Percentiles rank a stretch among this genome's conserved stretches.
These are phyloP conservation scores for Bolboschoenoplectus hybrid DNA, from an alignment of 202 grass and related monocot genomes.

Conservation along the genomic window DNA sequence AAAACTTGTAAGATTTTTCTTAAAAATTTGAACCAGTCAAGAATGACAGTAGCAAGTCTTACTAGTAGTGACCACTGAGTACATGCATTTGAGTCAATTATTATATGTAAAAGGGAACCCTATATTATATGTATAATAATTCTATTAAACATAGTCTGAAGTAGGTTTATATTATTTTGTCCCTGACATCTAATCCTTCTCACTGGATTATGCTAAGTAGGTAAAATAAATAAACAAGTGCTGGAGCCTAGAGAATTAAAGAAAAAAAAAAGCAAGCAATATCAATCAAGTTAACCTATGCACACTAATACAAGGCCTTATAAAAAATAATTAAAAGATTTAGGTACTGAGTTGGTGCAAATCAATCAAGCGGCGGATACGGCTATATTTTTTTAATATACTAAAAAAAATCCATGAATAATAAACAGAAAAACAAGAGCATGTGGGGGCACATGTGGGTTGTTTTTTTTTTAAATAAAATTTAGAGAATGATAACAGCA, in stretches of 20 bases:
- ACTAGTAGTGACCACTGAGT: conserved; percentile 1
- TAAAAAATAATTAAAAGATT: conserved; percentile 12
- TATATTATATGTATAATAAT: background rate
- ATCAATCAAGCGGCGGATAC: conserved; percentile 28
- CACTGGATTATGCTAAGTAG: background rate
- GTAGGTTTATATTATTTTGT: background rate
- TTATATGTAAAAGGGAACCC: background rate
- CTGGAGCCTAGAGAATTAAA: background rate
- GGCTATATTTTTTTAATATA: background rate
- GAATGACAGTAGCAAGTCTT: background rate
- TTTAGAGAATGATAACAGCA: no score
- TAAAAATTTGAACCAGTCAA: background rate
- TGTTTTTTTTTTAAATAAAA: background rate
- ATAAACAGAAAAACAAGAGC: conserved; percentile 38
- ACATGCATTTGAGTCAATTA: background rate
- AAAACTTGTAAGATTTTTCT: background rate
- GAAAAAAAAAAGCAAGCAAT: background rate
- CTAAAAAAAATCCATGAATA: conserved; percentile 11
- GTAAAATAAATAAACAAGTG: conserved; percentile 28
- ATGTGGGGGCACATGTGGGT: conserved; percentile 43
- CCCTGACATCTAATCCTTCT: background rate
- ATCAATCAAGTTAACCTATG: background rate
- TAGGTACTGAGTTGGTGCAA: conserved; percentile 1
- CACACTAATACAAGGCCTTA: background rate
- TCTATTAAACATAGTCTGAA: background rate